Evolutionary conservation across 495 filamentous ascomycete species (phyloP).

Genomic region (Penicillium samsonianum): DNA sequence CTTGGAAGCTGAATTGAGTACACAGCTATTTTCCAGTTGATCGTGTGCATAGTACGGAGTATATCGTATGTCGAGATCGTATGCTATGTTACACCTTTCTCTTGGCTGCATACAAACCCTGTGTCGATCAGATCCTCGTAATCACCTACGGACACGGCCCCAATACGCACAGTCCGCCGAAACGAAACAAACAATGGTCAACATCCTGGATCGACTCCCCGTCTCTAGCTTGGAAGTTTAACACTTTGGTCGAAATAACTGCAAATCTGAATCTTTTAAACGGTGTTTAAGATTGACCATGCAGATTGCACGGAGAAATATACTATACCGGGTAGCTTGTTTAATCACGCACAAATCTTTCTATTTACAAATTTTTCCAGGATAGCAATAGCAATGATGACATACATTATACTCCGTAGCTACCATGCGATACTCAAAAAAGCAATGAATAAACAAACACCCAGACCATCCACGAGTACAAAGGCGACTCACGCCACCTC

Average conservation of each 20-base stretch:
- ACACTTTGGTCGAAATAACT: not conserved
- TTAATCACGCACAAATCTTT: not conserved
- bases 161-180: constrained; percentile 5
- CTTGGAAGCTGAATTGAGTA: not conserved
- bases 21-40: not conserved
- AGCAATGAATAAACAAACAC: constrained; percentile 9
- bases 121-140: constrained; percentile 19
- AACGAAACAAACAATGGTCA: not conserved
- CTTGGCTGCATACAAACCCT: constrained; percentile 28
- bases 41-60: not conserved
- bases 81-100: not conserved
- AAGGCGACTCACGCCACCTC: constrained; percentile 6
- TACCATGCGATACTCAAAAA: not conserved
- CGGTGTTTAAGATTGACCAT: not conserved
- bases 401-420: not conserved
- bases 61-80: not conserved
- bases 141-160: not conserved
- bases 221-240: not conserved
- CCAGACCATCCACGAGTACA: not conserved
- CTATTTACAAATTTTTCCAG: not conserved
- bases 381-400: not conserved
- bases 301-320: not conserved
- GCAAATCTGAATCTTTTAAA: not conserved
- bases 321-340: constrained; percentile 3
- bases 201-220: not conserved